Evolutionary conservation across 805 yeast species (phyloP).

Genomic region (Komagataella phaffii): DNA sequence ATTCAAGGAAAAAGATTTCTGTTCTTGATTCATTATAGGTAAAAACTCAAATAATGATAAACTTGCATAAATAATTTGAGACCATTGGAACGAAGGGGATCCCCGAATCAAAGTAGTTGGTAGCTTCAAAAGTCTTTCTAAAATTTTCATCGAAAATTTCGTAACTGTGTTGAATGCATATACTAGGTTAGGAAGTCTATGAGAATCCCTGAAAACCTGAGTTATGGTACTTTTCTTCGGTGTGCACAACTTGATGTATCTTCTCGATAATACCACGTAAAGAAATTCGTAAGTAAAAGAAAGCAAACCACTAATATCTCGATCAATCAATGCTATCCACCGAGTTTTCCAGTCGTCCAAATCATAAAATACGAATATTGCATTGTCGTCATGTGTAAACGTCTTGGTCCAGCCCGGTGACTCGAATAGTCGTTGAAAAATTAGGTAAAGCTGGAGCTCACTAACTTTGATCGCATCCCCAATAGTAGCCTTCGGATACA

Average conservation of each 20-base stretch:
- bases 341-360: slow-evolving; percentile 30
- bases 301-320: slow-evolving; percentile 35
- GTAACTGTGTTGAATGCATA: slow-evolving; percentile 22
- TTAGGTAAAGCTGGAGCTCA: slow-evolving; percentile 27
- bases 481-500: slow-evolving; percentile 33
- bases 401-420: neutral
- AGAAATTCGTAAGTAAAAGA: slow-evolving; percentile 34
- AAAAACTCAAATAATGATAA: slow-evolving; percentile 36
- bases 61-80: slow-evolving; percentile 42
- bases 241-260: slow-evolving; percentile 13
- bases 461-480: slow-evolving; percentile 44
- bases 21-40: slow-evolving; percentile 22
- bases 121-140: slow-evolving; percentile 28
- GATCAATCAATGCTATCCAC: slow-evolving; percentile 29
- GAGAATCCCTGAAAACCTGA: neutral
- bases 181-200: slow-evolving; percentile 1
- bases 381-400: slow-evolving; percentile 1
- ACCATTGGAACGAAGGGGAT: slow-evolving; percentile 36
- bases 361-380: slow-evolving; percentile 16
- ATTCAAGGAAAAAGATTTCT: slow-evolving; percentile 26
- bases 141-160: slow-evolving; percentile 27
- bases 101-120: slow-evolving; percentile 36
- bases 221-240: neutral
- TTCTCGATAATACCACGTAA: slow-evolving; percentile 25
- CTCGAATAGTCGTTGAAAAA: neutral